Evolutionary conservation across 768 basidiomycete genomes (phyloP), one percentile per base, ranked within the genome.

Genomic region (Xerocomellus intermedius): DNA sequence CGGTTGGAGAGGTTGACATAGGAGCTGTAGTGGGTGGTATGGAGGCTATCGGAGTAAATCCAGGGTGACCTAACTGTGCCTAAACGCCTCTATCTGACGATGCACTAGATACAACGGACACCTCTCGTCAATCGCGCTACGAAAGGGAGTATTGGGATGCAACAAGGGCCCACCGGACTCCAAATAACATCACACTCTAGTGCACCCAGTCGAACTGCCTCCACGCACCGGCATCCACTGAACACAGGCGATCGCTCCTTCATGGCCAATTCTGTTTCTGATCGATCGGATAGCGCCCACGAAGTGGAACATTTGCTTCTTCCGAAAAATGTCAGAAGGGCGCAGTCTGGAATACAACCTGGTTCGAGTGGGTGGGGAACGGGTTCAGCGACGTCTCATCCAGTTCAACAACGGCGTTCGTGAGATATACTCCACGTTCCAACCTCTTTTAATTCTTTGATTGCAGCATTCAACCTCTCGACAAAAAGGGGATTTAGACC

Each of bases 241-340:
- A 60, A 67, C 44, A 51, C 59, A 24, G 69, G 68, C 56, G 77
- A 80, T 52, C 74, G 70, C 26, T 73, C 77, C 21, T 76, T 81
- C 60, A 73, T 73, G 54, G 73, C 80, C 30, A 71, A 73, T 26
- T 74, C 77, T 56, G 57, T 74, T 39, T 84, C 83, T 42, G 83
- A 85, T 64, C 77, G 76, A 32, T 86, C 87, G 32, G 82, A 83
- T 50, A 89, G 87, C 65, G 78, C 81, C 1, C 80, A 83, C 47
- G 89, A 90, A 63, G 85, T 89, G n/a, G 88, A 91, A 64, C 79
- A 80, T 57, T 65, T 89, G 56, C 74, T 89, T 36, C 70, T 78
- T 42, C 64, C 68, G 53, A 61, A 61, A 57, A 28, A 49, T 39
- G 33, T 55, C 44, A 62, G 71, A 58, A 49, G 60, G 48, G 59